Evolutionary conservation across 1,284 basidiomycete species (phyloP).

Genomic region (Trichosporon ovoides): DNA sequence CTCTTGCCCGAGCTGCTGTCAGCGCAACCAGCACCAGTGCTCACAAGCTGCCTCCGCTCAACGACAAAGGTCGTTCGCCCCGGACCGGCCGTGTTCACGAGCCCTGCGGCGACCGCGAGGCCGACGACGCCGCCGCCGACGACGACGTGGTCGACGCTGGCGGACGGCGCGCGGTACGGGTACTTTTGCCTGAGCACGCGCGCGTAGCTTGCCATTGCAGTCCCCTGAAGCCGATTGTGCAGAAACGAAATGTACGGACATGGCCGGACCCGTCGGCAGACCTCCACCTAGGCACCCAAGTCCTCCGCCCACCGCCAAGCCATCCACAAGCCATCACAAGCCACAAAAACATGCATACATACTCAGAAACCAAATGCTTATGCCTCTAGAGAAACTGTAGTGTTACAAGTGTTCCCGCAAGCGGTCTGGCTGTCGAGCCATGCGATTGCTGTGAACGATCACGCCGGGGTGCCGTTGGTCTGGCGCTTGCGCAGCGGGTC

Average conservation of each 20-base stretch:
- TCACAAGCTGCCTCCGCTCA: slow-evolving; percentile 64
- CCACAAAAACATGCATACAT: slow-evolving; percentile 1
- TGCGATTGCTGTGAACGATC: background rate
- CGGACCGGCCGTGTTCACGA: slow-evolving; percentile 61
- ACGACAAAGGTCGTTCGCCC: slow-evolving; percentile 74
- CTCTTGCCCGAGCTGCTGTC: slow-evolving; percentile 60
- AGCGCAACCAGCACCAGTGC: slow-evolving; percentile 3
- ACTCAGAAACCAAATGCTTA: slow-evolving; percentile 6
- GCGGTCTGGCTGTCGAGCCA: slow-evolving; percentile 6
- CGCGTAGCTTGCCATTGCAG: slow-evolving; percentile 11
- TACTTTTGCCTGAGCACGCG: slow-evolving; percentile 19
- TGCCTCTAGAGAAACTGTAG: slow-evolving; percentile 6
- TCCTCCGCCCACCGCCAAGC: background rate
- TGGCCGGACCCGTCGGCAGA: background rate
- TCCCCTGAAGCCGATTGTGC: background rate
- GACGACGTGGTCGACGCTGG: slow-evolving; percentile 77
- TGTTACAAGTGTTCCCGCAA: slow-evolving; percentile 6
- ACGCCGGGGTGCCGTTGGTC: slow-evolving; percentile 3
- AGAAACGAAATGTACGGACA: background rate
- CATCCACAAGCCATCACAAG: background rate
- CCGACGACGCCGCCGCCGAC: slow-evolving; percentile 92
- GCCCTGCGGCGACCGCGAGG: slow-evolving; percentile 72
- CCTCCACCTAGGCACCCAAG: background rate
- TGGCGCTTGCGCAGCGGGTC: slow-evolving; percentile 11
- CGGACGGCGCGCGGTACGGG: slow-evolving; percentile 60